Conservation (phyloP, 129 eudicot species). For the Saussurea involucrata region DNA sequence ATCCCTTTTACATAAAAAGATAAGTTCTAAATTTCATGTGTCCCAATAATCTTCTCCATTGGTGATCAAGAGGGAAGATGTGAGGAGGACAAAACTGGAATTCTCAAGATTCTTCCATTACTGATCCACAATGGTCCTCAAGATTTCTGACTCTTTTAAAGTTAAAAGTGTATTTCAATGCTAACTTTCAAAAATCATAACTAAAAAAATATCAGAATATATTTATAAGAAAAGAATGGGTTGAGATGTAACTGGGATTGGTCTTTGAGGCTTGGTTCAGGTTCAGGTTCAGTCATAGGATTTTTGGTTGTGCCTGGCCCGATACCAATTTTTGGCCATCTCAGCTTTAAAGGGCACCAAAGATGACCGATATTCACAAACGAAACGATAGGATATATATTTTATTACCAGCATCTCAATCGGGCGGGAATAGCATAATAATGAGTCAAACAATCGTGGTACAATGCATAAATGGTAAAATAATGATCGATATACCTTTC, state of each 20-base stretch:
- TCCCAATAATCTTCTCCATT: conserved; percentile 44
- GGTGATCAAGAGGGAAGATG: conserved; percentile 36
- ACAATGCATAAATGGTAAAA: conserved; percentile 10
- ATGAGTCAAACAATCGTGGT: conserved; percentile 11
- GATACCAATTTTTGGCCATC: too few species aligned
- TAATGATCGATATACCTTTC: conserved; percentile 28
- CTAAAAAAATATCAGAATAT: too few species aligned
- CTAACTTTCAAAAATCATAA: too few species aligned
- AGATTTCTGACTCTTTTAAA: background rate
- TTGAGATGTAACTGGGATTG: too few species aligned
- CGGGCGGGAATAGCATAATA: conserved; percentile 3
- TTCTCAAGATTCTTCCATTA: conserved; percentile 10
- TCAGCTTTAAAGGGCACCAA: background rate
- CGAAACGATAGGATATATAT: background rate
- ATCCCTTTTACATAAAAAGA: too few species aligned
- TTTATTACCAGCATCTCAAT: conserved; percentile 16
- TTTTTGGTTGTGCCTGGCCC: too few species aligned
- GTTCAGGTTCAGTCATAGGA: too few species aligned
- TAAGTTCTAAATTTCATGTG: too few species aligned
- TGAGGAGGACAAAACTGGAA: conserved; percentile 33
- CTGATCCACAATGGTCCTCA: conserved; percentile 10
- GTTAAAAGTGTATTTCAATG: too few species aligned
- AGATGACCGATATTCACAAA: background rate
- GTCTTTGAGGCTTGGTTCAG: too few species aligned
- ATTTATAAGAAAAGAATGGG: too few species aligned